These are phyloP conservation scores for Fusarium incarnatum DNA, from an alignment of 2,329 filamentous ascomycete species.

Conservation along the genomic window DNA sequence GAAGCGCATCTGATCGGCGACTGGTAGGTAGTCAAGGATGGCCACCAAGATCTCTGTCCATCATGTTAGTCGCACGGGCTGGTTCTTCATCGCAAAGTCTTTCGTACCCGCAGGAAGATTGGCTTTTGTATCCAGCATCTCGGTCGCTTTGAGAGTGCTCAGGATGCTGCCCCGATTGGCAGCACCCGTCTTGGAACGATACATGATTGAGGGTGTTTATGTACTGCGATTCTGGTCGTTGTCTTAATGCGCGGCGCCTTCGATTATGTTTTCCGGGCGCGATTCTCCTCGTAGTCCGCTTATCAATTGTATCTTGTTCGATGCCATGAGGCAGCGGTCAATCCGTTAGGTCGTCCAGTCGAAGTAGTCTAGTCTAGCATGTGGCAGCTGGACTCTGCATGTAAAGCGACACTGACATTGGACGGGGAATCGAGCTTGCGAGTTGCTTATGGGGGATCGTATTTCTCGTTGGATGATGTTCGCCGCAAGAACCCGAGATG, in stretches of 20 bases:
- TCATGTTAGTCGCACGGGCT: conserved; percentile 15
- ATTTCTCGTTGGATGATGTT: neutral
- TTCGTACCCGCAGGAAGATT: conserved; percentile 81
- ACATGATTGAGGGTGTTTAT: conserved; percentile 50
- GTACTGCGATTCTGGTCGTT: neutral
- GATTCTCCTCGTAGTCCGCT: conserved; percentile 15
- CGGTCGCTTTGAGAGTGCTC: conserved; percentile 80
- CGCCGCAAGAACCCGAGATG: neutral
- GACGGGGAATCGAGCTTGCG: neutral
- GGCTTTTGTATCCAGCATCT: conserved; percentile 83
- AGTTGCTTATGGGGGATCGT: neutral
- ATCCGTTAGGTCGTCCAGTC: conserved; percentile 26
- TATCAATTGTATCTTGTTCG: conserved; percentile 21
- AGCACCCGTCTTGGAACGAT: conserved; percentile 57
- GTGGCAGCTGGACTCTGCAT: conserved; percentile 32
- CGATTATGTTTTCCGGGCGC: neutral
- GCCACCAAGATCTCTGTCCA: conserved; percentile 81
- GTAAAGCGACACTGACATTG: conserved; percentile 34
- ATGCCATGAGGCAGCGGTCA: conserved; percentile 29
- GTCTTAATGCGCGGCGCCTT: neutral
- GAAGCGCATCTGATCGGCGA: conserved; percentile 86
- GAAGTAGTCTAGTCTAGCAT: conserved; percentile 31
- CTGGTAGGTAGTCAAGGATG: conserved; percentile 89
- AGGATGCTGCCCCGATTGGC: conserved; percentile 68
- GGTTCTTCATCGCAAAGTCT: neutral